phyloP scores from a whole-genome alignment of 306 rosid genomes.

The Prunus mume region DNA sequence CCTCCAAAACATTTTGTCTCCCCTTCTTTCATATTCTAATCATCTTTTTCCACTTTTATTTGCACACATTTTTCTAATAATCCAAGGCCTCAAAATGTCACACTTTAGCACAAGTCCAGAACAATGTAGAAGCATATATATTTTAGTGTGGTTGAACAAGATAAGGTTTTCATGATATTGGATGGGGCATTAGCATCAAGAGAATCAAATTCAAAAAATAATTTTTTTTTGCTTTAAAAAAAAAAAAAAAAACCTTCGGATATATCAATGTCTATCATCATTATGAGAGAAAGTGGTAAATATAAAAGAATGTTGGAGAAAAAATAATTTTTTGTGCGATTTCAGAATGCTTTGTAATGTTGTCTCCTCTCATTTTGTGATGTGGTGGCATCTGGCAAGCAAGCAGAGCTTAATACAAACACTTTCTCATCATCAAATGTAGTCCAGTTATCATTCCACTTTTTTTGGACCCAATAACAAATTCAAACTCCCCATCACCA shows the following conservation, averaged over 20 bases:
- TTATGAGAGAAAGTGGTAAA: slow-evolving; percentile 12
- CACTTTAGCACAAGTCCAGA: slow-evolving; percentile 37
- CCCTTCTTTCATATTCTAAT: slow-evolving; percentile 23
- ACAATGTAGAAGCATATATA: slow-evolving; percentile 40
- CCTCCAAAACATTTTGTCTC: slow-evolving; percentile 43
- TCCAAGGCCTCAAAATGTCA: slow-evolving; percentile 18
- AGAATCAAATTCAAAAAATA: neutral
- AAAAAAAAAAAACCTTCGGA: neutral
- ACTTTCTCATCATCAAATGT: neutral
- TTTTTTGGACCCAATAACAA: neutral
- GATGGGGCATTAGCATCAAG: slow-evolving; percentile 20
- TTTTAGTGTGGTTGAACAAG: slow-evolving; percentile 27
- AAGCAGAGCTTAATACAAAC: neutral
- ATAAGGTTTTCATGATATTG: slow-evolving; percentile 29
- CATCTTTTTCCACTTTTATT: neutral
- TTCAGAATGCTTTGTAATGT: neutral
- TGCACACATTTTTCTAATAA: slow-evolving; percentile 4
- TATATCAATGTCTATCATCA: slow-evolving; percentile 11
- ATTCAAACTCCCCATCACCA: neutral
- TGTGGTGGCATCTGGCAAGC: neutral
- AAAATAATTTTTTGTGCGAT: neutral
- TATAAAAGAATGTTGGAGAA: neutral
- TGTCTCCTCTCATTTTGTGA: neutral
- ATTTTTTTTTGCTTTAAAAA: too few relatives aligned
- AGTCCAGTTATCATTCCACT: neutral